Base-by-base conservation (phyloP, 2,329 filamentous ascomycete species). In the Atkinsonella texensis region DNA sequence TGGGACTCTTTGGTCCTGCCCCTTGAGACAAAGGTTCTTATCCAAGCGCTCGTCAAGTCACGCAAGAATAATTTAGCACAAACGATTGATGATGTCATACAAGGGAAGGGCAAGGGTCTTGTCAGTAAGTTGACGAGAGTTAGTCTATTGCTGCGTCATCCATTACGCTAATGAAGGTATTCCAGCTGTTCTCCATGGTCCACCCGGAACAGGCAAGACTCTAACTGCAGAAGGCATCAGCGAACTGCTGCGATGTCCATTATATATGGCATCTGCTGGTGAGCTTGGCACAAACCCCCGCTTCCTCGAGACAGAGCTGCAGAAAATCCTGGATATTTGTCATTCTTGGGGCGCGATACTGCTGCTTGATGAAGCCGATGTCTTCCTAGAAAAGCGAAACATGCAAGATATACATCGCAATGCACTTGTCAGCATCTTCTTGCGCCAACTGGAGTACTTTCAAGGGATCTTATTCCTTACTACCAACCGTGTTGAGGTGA, bases 401-500 rank as follows among this genome's bases (percentile, higher is more conserved):
- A 83, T 89, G 60, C 83, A 88, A 56, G 87, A 95, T 59, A 84
- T 94, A 49, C 84, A 89, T 62, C 83, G 89, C 53, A 95, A 95
- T 59, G 85, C 85, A 0, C 79, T 93, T 1, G 89, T 95, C 49
- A 87, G 83, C 64, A 88, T 95, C 60, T 95, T 95, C 73, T 72
- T 95, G 2, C 82, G 89, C 0, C 75, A 91, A 52, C 74, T 95
- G 0, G 90, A 96, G 67, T 95, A 95, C 65, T 95, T 94, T 69
- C 87, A 94, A 62, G 89, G 89, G 3, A 94, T 95, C 50, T 67
- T 95, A 4, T 94, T 95, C 71, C 68, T 95, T 28, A 95, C 89
- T 0, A 95, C 89, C 2, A 95, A 95, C 64, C 81, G 89, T 1
- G 87, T 94, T 1, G 80, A 85, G 70, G 74, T 75, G 62, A 49